phyloP scores from a whole-genome alignment of 1,139 yeast species.

The Suzukiozyma palmioleophila region DNA sequence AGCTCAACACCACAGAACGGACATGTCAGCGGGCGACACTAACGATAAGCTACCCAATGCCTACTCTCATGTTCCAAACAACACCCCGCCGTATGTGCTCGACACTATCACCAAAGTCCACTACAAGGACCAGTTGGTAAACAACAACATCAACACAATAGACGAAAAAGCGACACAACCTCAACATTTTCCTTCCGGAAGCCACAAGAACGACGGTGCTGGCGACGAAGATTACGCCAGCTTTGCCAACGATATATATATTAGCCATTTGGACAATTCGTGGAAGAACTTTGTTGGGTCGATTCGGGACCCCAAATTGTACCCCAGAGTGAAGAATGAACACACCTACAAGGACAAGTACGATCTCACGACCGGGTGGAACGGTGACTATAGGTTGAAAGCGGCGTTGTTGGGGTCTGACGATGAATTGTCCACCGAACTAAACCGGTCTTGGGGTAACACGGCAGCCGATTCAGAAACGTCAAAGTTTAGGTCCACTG shows the following conservation, averaged over 20 bases:
- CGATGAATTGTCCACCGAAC: conserved; percentile 4
- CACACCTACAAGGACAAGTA: conserved; percentile 14
- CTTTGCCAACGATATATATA: conserved; percentile 38
- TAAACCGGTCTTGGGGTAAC: conserved; percentile 1
- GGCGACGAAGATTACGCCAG: conserved; percentile 32
- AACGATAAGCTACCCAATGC: conserved; percentile 1
- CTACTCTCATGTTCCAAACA: conserved; percentile 36
- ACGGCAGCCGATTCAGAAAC: background rate
- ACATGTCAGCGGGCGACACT: background rate
- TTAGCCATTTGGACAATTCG: conserved; percentile 31
- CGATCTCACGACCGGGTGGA: conserved; percentile 50
- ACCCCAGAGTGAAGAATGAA: conserved; percentile 25
- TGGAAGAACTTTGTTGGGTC: conserved; percentile 37
- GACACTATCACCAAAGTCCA: conserved; percentile 49
- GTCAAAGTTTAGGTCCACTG: conserved; percentile 43
- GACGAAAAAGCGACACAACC: conserved; percentile 9
- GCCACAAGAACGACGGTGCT: conserved; percentile 6
- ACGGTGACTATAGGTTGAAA: conserved; percentile 62
- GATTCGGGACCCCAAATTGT: conserved; percentile 34
- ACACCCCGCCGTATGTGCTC: conserved; percentile 55
- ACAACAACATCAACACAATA: conserved; percentile 23
- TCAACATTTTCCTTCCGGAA: conserved; percentile 5
- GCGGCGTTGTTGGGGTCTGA: conserved; percentile 45
- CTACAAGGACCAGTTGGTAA: conserved; percentile 32
- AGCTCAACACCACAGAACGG: background rate